A percentile compares a stretch with the other conserved stretches of the same genome.
Evolutionary conservation across 768 basidiomycete species (phyloP).

Genomic region (Pleurotus tuoliensis): DNA sequence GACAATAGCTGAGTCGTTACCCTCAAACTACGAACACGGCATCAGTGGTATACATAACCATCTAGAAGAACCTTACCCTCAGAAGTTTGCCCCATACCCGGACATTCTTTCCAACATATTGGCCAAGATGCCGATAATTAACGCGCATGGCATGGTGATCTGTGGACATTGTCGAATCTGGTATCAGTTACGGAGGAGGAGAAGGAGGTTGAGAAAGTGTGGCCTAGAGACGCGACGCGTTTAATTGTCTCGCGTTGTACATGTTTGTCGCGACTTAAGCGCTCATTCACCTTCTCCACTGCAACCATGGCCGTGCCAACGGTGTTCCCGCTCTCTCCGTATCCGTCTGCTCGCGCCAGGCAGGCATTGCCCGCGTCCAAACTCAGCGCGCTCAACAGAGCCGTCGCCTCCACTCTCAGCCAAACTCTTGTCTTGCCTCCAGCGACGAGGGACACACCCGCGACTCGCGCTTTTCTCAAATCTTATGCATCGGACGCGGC

Average conservation of each 20-base stretch:
- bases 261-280: background rate
- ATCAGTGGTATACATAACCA: background rate
- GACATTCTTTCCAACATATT: slow-evolving; percentile 52
- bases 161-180: slow-evolving; percentile 4
- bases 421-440: slow-evolving; percentile 46
- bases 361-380: slow-evolving; percentile 51
- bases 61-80: slow-evolving; percentile 29
- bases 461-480: slow-evolving; percentile 46
- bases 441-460: slow-evolving; percentile 39
- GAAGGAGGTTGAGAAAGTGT: no score
- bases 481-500: slow-evolving; percentile 59
- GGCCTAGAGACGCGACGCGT: no score
- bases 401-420: slow-evolving; percentile 44
- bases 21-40: slow-evolving; percentile 29
- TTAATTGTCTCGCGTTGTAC: background rate
- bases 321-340: slow-evolving; percentile 37
- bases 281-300: background rate
- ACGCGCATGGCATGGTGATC: slow-evolving; percentile 44
- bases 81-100: slow-evolving; percentile 60
- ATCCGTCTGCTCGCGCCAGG: slow-evolving; percentile 48
- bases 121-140: slow-evolving; percentile 54
- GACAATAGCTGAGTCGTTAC: slow-evolving; percentile 45
- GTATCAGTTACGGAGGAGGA: no score
- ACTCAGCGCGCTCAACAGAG: slow-evolving; percentile 40
- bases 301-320: background rate